phyloP scores from a whole-genome alignment of 2,329 filamentous ascomycete genomes.

The Diaporthe capsici region DNA sequence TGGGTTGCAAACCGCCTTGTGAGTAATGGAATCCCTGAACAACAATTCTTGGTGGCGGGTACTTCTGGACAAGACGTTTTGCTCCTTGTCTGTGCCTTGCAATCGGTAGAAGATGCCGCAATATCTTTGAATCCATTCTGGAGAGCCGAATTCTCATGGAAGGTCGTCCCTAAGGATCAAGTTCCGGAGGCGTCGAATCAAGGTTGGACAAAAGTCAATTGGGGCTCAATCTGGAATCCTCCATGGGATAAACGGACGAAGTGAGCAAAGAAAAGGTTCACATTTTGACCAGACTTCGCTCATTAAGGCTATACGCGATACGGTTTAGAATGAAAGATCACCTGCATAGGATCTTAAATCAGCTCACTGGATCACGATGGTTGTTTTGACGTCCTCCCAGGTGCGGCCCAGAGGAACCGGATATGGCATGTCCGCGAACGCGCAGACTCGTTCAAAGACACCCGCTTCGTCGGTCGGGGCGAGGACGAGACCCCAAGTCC shows the following conservation, averaged over 20 bases:
- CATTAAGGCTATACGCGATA: too few relatives aligned
- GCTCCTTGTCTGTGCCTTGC: not conserved
- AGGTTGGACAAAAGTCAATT: conserved; percentile 6
- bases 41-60: conserved; percentile 9
- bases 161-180: not conserved
- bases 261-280: not conserved
- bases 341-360: too few relatives aligned
- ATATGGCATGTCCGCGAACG: too few relatives aligned
- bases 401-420: too few relatives aligned
- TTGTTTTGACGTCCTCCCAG: too few relatives aligned
- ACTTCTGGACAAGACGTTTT: not conserved
- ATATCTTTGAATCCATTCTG: conserved; percentile 18
- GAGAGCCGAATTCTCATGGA: conserved; percentile 18
- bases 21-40: not conserved
- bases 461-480: too few relatives aligned
- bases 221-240: not conserved
- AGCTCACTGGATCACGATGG: too few relatives aligned
- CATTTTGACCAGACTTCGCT: too few relatives aligned
- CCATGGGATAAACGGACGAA: not conserved
- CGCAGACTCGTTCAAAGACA: too few relatives aligned
- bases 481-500: too few relatives aligned
- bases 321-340: too few relatives aligned
- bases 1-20: conserved; percentile 16
- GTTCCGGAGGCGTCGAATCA: not conserved
- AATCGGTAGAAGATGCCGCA: not conserved